These are phyloP conservation scores for Ceratobasidium sp. DNA, from an alignment of 1,284 basidiomycete genomes.

Conservation along the genomic window DNA sequence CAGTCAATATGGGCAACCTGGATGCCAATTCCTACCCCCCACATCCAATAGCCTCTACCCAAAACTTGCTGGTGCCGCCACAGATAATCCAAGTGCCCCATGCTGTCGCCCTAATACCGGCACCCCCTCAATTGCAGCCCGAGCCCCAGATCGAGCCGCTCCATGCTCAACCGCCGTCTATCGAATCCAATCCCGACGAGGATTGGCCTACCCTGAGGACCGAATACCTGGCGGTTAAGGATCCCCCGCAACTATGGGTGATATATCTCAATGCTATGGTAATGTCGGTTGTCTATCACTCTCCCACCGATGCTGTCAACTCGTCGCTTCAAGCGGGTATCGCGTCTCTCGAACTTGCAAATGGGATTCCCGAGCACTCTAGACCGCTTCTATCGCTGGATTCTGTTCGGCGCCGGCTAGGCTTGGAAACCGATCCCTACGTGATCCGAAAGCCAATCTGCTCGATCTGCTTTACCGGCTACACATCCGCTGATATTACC, in stretches of 20 bases:
- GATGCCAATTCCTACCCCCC: no score
- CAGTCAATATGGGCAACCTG: no score
- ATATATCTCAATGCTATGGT: not conserved
- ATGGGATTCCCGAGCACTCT: not conserved
- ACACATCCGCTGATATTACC: not conserved
- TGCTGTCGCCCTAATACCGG: no score
- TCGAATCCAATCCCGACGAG: no score
- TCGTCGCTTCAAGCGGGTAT: not conserved
- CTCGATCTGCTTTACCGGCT: constrained; percentile 5
- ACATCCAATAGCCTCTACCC: no score
- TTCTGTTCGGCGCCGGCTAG: constrained; percentile 6
- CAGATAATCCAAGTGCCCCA: no score
- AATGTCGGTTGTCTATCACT: not conserved
- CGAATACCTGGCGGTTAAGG: no score
- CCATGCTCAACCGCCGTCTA: no score
- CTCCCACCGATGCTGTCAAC: not conserved
- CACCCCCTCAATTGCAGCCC: no score
- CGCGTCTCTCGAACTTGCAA: not conserved
- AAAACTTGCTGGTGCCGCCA: no score
- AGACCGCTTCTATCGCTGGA: not conserved
- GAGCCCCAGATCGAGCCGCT: no score
- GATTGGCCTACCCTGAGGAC: no score
- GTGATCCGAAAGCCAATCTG: not conserved
- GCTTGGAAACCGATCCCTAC: not conserved
- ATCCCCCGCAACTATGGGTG: not conserved